Evolutionary conservation across 192 early-diverging fungal genomes (phyloP).

Genomic region (Lunasporangiospora selenospora): DNA sequence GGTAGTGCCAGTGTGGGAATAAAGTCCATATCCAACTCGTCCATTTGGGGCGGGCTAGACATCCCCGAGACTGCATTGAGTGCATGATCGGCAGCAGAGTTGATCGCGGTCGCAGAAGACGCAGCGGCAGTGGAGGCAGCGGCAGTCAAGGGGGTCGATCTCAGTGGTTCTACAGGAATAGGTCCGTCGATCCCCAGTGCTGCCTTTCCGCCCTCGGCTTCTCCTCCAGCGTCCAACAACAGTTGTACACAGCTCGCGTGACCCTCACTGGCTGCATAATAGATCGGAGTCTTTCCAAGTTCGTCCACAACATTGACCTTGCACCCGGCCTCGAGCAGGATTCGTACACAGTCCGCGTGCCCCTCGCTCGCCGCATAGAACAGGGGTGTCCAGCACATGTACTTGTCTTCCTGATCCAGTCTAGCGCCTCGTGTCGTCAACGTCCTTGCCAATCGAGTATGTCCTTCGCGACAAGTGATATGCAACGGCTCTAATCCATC

Average conservation of each 20-base stretch:
- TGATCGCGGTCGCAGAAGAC: constrained; percentile 4
- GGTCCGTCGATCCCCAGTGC: background rate
- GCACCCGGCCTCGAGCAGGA: constrained; percentile 81
- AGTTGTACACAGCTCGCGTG: constrained; percentile 82
- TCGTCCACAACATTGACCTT: constrained; percentile 82
- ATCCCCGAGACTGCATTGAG: constrained; percentile 12
- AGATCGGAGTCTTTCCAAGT: constrained; percentile 79
- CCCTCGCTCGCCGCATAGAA: constrained; percentile 96
- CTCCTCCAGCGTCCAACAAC: constrained; percentile 70
- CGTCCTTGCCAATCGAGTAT: constrained; percentile 69
- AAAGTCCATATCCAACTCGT: constrained; percentile 82
- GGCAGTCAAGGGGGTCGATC: constrained; percentile 12
- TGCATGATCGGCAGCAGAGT: constrained; percentile 14
- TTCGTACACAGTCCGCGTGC: constrained; percentile 77
- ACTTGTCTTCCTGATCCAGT: constrained; percentile 85
- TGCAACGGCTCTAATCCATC: constrained; percentile 92
- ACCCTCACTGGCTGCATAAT: constrained; percentile 94
- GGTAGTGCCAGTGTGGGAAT: constrained; percentile 95
- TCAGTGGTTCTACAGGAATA: background rate
- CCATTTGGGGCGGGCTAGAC: constrained; percentile 38
- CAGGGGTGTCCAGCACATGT: constrained; percentile 96
- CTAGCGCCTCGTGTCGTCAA: constrained; percentile 77
- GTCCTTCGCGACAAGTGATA: constrained; percentile 86
- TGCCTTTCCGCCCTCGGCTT: constrained; percentile 21
- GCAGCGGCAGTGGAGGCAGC: constrained; percentile 12